Percentiles rank a stretch among this genome's conserved stretches.
phyloP scores from a whole-genome alignment of 805 yeast species.

The Candida ortonii region DNA sequence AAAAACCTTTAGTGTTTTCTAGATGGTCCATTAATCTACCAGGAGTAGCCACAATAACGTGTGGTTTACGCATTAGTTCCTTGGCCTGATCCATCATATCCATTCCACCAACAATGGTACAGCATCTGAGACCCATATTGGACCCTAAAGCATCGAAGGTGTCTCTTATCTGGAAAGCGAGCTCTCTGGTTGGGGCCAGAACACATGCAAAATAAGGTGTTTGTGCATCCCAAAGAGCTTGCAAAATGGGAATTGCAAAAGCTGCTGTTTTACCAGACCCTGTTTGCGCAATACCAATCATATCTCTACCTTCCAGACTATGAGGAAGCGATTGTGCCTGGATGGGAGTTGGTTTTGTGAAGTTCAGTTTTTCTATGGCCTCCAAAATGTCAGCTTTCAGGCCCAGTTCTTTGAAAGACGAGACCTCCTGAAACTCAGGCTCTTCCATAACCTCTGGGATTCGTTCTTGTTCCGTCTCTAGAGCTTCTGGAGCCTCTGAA shows the following conservation, averaged over 20 bases:
- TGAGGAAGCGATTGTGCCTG: slow-evolving; percentile 90
- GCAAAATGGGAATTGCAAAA: slow-evolving; percentile 92
- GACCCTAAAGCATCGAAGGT: slow-evolving; percentile 93
- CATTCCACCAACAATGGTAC: slow-evolving; percentile 96
- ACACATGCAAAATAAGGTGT: slow-evolving; percentile 87
- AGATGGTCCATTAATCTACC: slow-evolving; percentile 86
- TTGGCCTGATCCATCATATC: slow-evolving; percentile 97
- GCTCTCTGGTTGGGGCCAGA: slow-evolving; percentile 80
- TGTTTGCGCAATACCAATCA: slow-evolving; percentile 94
- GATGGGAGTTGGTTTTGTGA: slow-evolving; percentile 85
- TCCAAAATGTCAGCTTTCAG: slow-evolving; percentile 77
- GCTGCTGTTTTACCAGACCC: slow-evolving; percentile 99
- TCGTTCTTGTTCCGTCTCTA: too few species aligned
- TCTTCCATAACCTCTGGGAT: slow-evolving; percentile 13
- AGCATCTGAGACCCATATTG: slow-evolving; percentile 86
- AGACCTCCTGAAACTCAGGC: slow-evolving; percentile 9
- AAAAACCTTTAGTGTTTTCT: slow-evolving; percentile 88
- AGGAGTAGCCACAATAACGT: slow-evolving; percentile 92
- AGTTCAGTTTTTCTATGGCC: slow-evolving; percentile 73
- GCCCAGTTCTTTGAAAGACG: slow-evolving; percentile 52
- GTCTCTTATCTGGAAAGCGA: slow-evolving; percentile 86
- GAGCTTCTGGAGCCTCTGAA: too few species aligned
- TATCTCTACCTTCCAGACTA: slow-evolving; percentile 86
- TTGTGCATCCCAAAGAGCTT: slow-evolving; percentile 86
- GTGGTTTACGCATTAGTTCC: slow-evolving; percentile 91